Evolutionary conservation across 108 stramenopile species (phyloP), one percentile per base, ranked within the genome.

Genomic region (Stephanodiscus triporus): DNA sequence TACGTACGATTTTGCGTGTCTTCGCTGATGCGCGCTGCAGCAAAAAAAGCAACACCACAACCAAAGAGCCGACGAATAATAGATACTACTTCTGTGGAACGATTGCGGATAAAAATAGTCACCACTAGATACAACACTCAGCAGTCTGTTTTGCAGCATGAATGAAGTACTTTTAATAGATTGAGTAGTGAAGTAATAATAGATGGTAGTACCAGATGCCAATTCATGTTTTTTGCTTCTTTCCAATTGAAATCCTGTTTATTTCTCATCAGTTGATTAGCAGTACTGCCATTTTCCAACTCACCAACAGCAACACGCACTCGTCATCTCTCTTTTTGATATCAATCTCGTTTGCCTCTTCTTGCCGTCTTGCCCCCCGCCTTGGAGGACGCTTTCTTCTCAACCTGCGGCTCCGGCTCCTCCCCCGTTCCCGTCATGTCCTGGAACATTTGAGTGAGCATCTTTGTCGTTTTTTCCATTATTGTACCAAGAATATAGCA

Each of bases 381-480:
- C 75, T 80, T 81, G 1, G 73, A 43, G 6, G 83, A 76, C 54
- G 63, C 64, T 54, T 78, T 81, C 58, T 66, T 76, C 32, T 72
- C 79, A 10, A 77, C 72, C 43, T 24, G 59, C 9, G 66, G 40
- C 11, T 64, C n/a, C 37, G 81, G 83, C 59, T 81, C 84, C 40
- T 74, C 73, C 3, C 58, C 83, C 30, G 69, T 69, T 27, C 89
- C 89, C 34, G 87, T 84, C 19, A 90, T 58, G 19, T 84, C 90
- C 22, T 85, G 79, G 64, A 72, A 94, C 80, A 95, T 75, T 65
- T 83, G 74, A n/a, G 75, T 77, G 38, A 96, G 71, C 90, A 92
- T 90, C 84, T 78, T 4, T 34, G 38, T 30, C 17, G 56, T 20
- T 20, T 9, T 53, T 53, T 19, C 23, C 51, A 53, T 4, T 2